These are phyloP conservation scores for Gossypium anomalum DNA, from an alignment of 345 rosid genomes.

Conservation along the genomic window DNA sequence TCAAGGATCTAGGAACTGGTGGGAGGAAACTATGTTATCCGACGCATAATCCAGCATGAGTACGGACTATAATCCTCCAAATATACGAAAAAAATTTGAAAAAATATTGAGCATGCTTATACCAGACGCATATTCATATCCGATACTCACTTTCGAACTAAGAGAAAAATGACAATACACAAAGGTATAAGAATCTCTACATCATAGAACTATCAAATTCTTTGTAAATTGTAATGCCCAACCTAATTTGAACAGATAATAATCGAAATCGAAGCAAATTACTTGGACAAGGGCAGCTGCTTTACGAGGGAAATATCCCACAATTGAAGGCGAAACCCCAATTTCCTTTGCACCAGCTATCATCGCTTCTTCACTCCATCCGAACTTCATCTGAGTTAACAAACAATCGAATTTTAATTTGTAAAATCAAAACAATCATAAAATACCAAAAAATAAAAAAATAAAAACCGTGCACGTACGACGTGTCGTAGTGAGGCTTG, in stretches of 20 bases:
- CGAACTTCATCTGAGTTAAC: slow-evolving; percentile 46
- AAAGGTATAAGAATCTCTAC: not conserved
- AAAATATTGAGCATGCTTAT: not conserved
- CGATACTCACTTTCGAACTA: not conserved
- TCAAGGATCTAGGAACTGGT: not conserved
- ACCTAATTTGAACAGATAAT: not conserved
- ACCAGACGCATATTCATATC: not conserved
- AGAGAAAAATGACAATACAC: not conserved
- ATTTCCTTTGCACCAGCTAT: slow-evolving; percentile 86
- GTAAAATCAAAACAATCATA: not conserved
- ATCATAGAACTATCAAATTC: not conserved
- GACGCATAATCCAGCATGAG: not conserved
- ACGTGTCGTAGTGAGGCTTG: slow-evolving; percentile 75
- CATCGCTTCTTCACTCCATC: slow-evolving; percentile 89
- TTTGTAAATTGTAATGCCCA: not conserved
- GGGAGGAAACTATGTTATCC: not conserved
- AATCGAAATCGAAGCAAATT: not conserved
- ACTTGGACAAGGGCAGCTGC: slow-evolving; percentile 92
- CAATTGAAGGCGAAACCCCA: slow-evolving; percentile 76
- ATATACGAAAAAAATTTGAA: not conserved
- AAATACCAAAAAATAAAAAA: not conserved
- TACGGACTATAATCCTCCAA: not conserved
- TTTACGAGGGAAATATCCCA: slow-evolving; percentile 82
- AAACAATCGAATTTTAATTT: not conserved
- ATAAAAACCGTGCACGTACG: slow-evolving; percentile 33